Evolutionary conservation across 352 stramenopile species (phyloP), one percentile per base, ranked within the genome.

Genomic region (Globisporangium middletonii): DNA sequence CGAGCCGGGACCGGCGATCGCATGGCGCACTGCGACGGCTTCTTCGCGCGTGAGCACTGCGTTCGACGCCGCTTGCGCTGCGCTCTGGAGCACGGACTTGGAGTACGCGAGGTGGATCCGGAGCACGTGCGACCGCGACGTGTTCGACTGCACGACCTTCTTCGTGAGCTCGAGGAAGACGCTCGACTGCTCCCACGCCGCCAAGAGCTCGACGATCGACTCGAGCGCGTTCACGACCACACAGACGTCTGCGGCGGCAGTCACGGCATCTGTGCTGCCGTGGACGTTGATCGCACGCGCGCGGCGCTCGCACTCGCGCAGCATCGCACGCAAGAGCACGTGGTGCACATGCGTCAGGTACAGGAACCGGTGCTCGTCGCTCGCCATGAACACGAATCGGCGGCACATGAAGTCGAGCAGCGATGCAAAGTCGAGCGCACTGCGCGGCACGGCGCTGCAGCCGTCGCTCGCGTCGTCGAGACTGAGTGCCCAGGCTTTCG

Each of bases 281-380:
- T 35, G 47, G 0, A 65, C 35, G 42, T 62, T 50, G 33, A 49
- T 55, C 19, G n/a, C 26, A 11, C 60, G 54, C 4, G 45, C 56
- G 18, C 49, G 66, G 9, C 52, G 35, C 18, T 53, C 33, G 35
- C 68, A 75, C 16, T 56, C 48, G 0, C 47, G 55, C 19, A 66
- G 47, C 30, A 77, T 67, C 2, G 63, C 55, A 12, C 63, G 42
- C 6, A 92, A 62, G 50, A 92, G 60, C 27, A 67, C 65, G 18
- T 84, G 62, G 30, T 86, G 71, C 44, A 92, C 82, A 50, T 92
- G 79, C 35, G 78, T 75, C 9, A 92, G 68, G 60, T 92, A 92
- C 58, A 92, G n/a, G 47, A 88, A 90, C 2, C 79, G 68, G 50
- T 89, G 77, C 49, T 87, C 69, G 23, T 88, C 76, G 8, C 68